Evolutionary conservation across 2,329 filamentous ascomycete species (phyloP).

Genomic region (Penicillium occitanis): DNA sequence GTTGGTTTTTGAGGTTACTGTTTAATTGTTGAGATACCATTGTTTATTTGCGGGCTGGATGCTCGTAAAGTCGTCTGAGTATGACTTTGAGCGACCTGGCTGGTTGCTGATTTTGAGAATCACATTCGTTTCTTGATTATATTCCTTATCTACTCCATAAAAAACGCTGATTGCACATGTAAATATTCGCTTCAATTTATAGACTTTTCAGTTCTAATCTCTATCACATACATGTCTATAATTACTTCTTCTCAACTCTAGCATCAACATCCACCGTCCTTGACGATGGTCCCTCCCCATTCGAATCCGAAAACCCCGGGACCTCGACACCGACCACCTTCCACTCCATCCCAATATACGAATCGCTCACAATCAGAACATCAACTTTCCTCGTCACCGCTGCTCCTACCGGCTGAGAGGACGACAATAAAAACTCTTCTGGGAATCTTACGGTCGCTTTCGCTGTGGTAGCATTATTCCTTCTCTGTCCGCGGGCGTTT

Average conservation of each 20-base stretch:
- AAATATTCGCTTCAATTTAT: too few species aligned
- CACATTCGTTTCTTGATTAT: not conserved
- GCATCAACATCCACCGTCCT: slow-evolving; percentile 16
- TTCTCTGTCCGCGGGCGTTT: slow-evolving; percentile 24
- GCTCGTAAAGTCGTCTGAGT: not conserved
- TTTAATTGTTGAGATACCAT: slow-evolving; percentile 19
- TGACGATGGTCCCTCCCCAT: slow-evolving; percentile 15
- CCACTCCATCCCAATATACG: slow-evolving; percentile 76
- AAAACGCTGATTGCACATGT: too few species aligned
- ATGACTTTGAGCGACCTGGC: not conserved
- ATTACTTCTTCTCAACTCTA: slow-evolving; percentile 14
- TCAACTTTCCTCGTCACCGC: slow-evolving; percentile 62
- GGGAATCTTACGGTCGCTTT: slow-evolving; percentile 42
- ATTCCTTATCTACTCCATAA: not conserved
- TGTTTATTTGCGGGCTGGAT: not conserved
- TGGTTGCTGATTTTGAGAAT: slow-evolving; percentile 4
- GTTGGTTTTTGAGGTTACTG: not conserved
- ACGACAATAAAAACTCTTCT: slow-evolving; percentile 20
- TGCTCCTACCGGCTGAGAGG: slow-evolving; percentile 23
- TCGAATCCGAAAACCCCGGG: slow-evolving; percentile 30
- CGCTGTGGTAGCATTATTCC: slow-evolving; percentile 6
- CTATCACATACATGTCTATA: not conserved
- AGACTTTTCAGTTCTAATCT: too few species aligned
- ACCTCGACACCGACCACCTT: slow-evolving; percentile 52
- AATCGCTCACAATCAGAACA: slow-evolving; percentile 79